A percentile compares a stretch with the other conserved stretches of the same genome.
phyloP scores from a whole-genome alignment of 2,329 filamentous ascomycete genomes.

The Nemania diffusa region DNA sequence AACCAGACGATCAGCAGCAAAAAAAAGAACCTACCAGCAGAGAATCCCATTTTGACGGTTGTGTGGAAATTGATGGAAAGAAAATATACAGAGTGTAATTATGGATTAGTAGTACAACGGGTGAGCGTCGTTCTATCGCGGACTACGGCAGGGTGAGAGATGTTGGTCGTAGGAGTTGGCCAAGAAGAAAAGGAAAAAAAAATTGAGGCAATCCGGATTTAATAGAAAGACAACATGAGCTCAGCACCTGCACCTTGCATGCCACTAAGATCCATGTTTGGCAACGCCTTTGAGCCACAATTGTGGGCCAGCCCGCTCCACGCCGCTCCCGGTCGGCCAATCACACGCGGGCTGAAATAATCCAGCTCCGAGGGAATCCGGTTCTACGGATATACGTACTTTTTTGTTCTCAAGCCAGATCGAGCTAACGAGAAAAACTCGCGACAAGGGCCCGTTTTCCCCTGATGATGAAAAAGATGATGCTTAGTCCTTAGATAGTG shows the following conservation, averaged over 20 bases:
- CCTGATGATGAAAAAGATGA: constrained; percentile 8
- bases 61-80: constrained; percentile 21
- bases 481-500: too few species aligned
- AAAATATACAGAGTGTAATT: constrained; percentile 42
- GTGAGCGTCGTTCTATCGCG: constrained; percentile 23
- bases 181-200: constrained; percentile 36
- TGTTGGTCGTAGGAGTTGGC: constrained; percentile 12
- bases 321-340: constrained; percentile 50
- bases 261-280: constrained; percentile 28
- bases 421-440: constrained; percentile 26
- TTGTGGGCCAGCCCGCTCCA: constrained; percentile 47
- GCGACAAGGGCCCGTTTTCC: constrained; percentile 14
- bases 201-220: constrained; percentile 45
- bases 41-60: constrained; percentile 57
- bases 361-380: constrained; percentile 46
- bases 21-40: constrained; percentile 55
- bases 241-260: constrained; percentile 41
- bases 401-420: neutral
- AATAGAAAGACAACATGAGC: constrained; percentile 45
- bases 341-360: constrained; percentile 48
- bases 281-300: constrained; percentile 47
- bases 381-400: constrained; percentile 24
- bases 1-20: constrained; percentile 33
- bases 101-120: constrained; percentile 38
- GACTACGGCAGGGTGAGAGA: constrained; percentile 28